These are phyloP conservation scores for Seminavis robusta DNA, from an alignment of 108 stramenopile genomes.

Conservation along the genomic window DNA sequence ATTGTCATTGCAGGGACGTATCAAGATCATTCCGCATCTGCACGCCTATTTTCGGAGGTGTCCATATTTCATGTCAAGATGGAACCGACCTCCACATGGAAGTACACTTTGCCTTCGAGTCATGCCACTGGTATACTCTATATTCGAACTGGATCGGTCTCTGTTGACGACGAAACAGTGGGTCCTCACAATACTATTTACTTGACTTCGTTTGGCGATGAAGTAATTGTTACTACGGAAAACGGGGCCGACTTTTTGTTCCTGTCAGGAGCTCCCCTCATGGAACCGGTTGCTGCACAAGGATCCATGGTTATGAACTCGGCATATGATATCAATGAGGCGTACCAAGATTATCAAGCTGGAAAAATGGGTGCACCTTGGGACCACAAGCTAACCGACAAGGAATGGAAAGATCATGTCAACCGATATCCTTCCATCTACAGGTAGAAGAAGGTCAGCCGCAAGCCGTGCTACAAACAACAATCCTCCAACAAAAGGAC, in stretches of 20 bases:
- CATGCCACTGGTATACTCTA: conserved; percentile 68
- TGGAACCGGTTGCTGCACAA: conserved; percentile 63
- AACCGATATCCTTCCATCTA: conserved; percentile 48
- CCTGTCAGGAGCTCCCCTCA: conserved; percentile 53
- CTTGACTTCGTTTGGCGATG: conserved; percentile 36
- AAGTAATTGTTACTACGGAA: conserved; percentile 13
- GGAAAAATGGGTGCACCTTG: conserved; percentile 72
- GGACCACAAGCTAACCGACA: conserved; percentile 56
- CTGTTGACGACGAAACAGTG: background rate
- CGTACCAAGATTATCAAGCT: conserved; percentile 69
- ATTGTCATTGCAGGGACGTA: conserved; percentile 22
- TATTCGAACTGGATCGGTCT: conserved; percentile 50
- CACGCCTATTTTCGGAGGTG: conserved; percentile 47
- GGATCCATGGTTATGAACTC: conserved; percentile 84
- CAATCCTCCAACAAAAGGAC: too few relatives aligned
- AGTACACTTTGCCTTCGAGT: conserved; percentile 29
- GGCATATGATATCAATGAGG: conserved; percentile 48
- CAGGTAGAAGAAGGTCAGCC: conserved; percentile 18
- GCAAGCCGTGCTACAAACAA: too few relatives aligned
- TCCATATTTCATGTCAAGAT: conserved; percentile 61
- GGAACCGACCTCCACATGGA: conserved; percentile 40
- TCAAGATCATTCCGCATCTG: conserved; percentile 17
- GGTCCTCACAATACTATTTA: conserved; percentile 55
- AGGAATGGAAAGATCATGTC: conserved; percentile 72
- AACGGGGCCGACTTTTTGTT: conserved; percentile 59